Conservation (phyloP, 2,329 filamentous ascomycete species). For the Fusarium nisikadoi region DNA sequence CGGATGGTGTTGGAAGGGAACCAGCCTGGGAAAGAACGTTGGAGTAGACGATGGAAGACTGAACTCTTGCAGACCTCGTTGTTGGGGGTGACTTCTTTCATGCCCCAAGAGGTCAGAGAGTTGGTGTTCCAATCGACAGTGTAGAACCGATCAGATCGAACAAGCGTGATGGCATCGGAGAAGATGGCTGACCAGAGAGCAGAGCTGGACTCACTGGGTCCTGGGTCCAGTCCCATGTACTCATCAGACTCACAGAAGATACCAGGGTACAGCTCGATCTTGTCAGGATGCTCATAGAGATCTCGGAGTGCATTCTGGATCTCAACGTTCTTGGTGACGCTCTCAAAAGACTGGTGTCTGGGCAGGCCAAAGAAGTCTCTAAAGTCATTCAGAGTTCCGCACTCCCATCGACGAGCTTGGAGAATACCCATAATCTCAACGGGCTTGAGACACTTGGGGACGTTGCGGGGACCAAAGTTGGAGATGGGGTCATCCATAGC, state of each 20-base stretch:
- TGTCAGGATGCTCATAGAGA: conserved; percentile 69
- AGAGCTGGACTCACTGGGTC: conserved; percentile 68
- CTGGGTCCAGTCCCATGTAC: conserved; percentile 68
- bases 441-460: conserved; percentile 65
- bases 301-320: conserved; percentile 39
- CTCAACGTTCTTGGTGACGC: background rate
- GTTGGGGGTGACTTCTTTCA: conserved; percentile 39
- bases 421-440: conserved; percentile 70
- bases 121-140: conserved; percentile 58
- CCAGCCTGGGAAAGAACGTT: conserved; percentile 39
- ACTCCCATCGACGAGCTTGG: conserved; percentile 63
- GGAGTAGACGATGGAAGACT: conserved; percentile 35
- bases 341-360: conserved; percentile 65
- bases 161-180: conserved; percentile 76
- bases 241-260: conserved; percentile 67
- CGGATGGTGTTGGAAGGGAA: conserved; percentile 32
- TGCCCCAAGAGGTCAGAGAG: conserved; percentile 48
- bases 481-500: conserved; percentile 61
- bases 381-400: conserved; percentile 70
- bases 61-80: conserved; percentile 37
- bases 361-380: conserved; percentile 69
- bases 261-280: conserved; percentile 71
- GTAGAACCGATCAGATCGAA: conserved; percentile 75
- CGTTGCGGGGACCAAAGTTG: conserved; percentile 63
- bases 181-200: conserved; percentile 72